Percentiles rank a stretch among this genome's conserved stretches.
These are phyloP conservation scores for Boletus coccyginus DNA, from an alignment of 768 basidiomycete species.

Conservation along the genomic window DNA sequence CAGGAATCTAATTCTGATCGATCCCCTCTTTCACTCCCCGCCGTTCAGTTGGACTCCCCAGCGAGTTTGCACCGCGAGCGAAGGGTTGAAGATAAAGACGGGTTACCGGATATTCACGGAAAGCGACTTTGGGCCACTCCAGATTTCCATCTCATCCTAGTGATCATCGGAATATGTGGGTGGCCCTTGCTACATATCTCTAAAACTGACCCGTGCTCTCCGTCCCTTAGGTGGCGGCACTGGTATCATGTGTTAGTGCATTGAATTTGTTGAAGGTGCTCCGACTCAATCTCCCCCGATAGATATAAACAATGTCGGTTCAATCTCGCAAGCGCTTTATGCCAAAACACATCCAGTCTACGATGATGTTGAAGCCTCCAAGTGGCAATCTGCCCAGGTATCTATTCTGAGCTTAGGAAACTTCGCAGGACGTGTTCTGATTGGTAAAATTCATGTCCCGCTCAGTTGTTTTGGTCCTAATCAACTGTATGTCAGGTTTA, in stretches of 20 bases:
- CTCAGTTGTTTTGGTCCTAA: not conserved
- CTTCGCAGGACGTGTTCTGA: slow-evolving; percentile 71
- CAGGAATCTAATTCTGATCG: slow-evolving; percentile 19
- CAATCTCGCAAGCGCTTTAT: slow-evolving; percentile 68
- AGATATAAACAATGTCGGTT: slow-evolving; percentile 89
- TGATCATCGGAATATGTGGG: slow-evolving; percentile 56
- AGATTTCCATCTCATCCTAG: slow-evolving; percentile 66
- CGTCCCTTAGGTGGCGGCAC: slow-evolving; percentile 59
- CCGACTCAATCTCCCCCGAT: not conserved
- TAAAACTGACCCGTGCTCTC: not conserved
- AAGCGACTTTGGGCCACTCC: slow-evolving; percentile 44
- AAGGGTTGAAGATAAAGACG: slow-evolving; percentile 18
- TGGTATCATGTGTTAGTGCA: slow-evolving; percentile 67
- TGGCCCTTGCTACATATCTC: not conserved
- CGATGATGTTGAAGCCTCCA: slow-evolving; percentile 62
- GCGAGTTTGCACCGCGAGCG: not conserved
- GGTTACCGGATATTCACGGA: slow-evolving; percentile 52
- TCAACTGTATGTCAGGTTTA: slow-evolving; percentile 45
- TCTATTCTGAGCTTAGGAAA: slow-evolving; percentile 81
- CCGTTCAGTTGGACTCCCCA: slow-evolving; percentile 24
- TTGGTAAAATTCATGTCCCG: slow-evolving; percentile 44
- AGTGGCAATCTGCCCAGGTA: slow-evolving; percentile 84
- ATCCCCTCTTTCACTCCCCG: slow-evolving; percentile 15
- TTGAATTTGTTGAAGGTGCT: not conserved
- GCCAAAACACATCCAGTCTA: slow-evolving; percentile 58